Conservation (phyloP, 2,329 filamentous ascomycete species). For the Aureobasidium sp. region DNA sequence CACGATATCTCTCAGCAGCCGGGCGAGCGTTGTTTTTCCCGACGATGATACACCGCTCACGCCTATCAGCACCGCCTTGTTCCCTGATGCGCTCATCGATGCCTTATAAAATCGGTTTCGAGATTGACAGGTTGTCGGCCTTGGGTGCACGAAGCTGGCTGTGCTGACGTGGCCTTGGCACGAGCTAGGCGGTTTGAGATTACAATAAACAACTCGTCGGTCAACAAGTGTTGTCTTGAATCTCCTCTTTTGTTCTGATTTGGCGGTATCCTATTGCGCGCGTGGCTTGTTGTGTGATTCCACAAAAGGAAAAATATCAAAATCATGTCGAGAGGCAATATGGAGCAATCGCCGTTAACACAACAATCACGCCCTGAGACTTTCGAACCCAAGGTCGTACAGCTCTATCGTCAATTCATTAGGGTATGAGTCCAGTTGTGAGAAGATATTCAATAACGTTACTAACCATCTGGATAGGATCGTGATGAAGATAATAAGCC, state of each 20-base stretch:
- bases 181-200: constrained; percentile 13
- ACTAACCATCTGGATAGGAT: constrained; percentile 35
- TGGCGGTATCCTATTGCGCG: not conserved
- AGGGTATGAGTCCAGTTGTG: constrained; percentile 34
- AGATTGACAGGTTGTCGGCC: constrained; percentile 4
- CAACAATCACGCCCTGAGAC: constrained; percentile 83
- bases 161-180: constrained; percentile 13
- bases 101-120: not conserved
- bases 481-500: constrained; percentile 62
- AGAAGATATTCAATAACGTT: not conserved
- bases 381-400: constrained; percentile 90
- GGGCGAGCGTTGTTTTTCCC: constrained; percentile 89
- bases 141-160: constrained; percentile 1
- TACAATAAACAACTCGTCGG: constrained; percentile 11
- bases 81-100: constrained; percentile 15
- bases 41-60: constrained; percentile 87
- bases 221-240: not conserved
- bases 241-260: not conserved
- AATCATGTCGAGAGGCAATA: constrained; percentile 31
- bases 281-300: not conserved
- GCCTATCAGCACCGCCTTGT: constrained; percentile 57
- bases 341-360: constrained; percentile 89
- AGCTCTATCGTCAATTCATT: constrained; percentile 81
- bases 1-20: constrained; percentile 76
- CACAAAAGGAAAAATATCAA: not conserved